Evolutionary conservation across 2,329 filamentous ascomycete species (phyloP).

Genomic region (Amauroascus verrucosus): DNA sequence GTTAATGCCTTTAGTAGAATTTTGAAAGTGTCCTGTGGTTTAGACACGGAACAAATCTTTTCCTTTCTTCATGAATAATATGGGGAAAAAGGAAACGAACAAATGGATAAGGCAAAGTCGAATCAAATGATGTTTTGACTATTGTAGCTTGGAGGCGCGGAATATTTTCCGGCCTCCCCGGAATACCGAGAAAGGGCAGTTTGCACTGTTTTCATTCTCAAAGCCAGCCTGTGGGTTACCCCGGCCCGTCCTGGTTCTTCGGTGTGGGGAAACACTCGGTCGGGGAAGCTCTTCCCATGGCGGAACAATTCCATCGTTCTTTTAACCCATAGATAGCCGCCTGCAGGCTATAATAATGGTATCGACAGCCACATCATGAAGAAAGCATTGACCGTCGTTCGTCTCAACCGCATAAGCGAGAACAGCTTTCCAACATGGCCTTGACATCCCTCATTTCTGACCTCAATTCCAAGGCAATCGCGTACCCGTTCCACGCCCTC

Average conservation of each 20-base stretch:
- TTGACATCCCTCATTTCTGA: conserved; percentile 6
- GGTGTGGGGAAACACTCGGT: not conserved
- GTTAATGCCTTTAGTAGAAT: too few relatives aligned
- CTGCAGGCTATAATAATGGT: not conserved
- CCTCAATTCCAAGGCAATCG: not conserved
- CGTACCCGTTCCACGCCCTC: conserved; percentile 1
- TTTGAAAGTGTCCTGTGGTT: too few relatives aligned
- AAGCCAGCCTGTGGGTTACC: too few relatives aligned
- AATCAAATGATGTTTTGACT: too few relatives aligned
- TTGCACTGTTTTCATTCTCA: not conserved
- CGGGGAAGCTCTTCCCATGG: not conserved
- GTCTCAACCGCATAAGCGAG: not conserved
- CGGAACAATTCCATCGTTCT: conserved; percentile 7
- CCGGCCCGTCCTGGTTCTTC: too few relatives aligned
- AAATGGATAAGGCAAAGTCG: too few relatives aligned
- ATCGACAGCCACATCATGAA: not conserved
- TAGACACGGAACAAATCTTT: too few relatives aligned
- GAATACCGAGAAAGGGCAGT: too few relatives aligned
- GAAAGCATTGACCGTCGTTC: not conserved
- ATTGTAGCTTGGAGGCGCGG: not conserved
- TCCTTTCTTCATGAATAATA: not conserved
- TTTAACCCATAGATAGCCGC: not conserved
- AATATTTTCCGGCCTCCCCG: not conserved
- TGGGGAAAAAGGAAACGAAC: not conserved
- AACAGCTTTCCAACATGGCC: conserved; percentile 3